Evolutionary conservation across 805 yeast species (phyloP).

Genomic region (Tetrapisispora arboricola): DNA sequence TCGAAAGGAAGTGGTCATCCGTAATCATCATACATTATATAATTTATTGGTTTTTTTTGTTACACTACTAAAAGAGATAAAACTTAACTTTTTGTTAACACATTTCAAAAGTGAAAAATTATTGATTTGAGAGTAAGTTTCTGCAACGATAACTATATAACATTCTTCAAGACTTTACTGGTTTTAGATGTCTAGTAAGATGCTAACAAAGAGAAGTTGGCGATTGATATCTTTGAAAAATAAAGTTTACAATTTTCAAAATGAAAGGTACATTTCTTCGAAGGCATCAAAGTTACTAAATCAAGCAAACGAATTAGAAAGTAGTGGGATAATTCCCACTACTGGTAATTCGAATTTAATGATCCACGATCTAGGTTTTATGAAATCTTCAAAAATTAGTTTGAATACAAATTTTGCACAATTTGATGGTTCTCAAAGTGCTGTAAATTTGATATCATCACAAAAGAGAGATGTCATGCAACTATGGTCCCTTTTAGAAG

Average conservation of each 20-base stretch:
- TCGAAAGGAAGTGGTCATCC: no score
- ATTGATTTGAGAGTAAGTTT: not conserved
- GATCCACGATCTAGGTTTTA: slow-evolving; percentile 9
- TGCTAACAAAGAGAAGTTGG: not conserved
- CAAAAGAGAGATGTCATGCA: slow-evolving; percentile 48
- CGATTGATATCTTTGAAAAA: not conserved
- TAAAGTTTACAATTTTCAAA: slow-evolving; percentile 1
- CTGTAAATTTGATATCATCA: slow-evolving; percentile 7
- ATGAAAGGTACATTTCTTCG: slow-evolving; percentile 8
- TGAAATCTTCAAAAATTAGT: slow-evolving; percentile 7
- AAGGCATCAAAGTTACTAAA: slow-evolving; percentile 8
- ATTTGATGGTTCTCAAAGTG: slow-evolving; percentile 20
- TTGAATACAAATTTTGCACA: slow-evolving; percentile 13
- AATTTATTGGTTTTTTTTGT: no score
- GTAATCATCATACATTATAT: no score
- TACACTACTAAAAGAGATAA: no score
- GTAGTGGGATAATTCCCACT: not conserved
- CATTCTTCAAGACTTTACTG: no score
- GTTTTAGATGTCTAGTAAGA: not conserved
- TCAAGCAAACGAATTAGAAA: slow-evolving; percentile 6
- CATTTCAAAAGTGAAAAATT: no score
- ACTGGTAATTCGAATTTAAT: slow-evolving; percentile 1
- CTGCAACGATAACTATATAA: no score
- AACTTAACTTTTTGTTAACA: no score
- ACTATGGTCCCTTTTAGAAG: slow-evolving; percentile 70